Evolutionary conservation across 257 asterid species (phyloP).

Genomic region (Capsicum baccatum): DNA sequence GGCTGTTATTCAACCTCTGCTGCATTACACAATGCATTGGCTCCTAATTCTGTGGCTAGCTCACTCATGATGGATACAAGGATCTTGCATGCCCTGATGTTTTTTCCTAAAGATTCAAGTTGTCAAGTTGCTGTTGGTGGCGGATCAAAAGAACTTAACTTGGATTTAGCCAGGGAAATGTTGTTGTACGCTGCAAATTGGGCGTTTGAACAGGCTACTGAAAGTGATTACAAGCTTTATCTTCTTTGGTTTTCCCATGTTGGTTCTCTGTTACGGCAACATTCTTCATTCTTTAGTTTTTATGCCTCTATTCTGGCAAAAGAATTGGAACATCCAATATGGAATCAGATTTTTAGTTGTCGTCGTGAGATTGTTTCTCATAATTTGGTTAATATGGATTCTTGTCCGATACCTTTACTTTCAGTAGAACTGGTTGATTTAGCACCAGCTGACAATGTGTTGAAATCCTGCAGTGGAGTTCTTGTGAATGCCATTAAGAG

Average conservation of each 20-base stretch:
- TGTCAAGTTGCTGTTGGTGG: slow-evolving; percentile 36
- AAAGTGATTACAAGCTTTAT: slow-evolving; percentile 70
- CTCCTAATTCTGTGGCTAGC: slow-evolving; percentile 41
- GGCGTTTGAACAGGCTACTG: slow-evolving; percentile 85
- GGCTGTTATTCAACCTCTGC: slow-evolving; percentile 46
- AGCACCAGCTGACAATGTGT: slow-evolving; percentile 45
- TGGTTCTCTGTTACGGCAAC: slow-evolving; percentile 58
- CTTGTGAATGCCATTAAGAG: slow-evolving; percentile 57
- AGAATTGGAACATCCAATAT: slow-evolving; percentile 72
- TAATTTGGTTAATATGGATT: slow-evolving; percentile 36
- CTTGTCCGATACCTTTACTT: slow-evolving; percentile 55
- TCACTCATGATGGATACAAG: slow-evolving; percentile 57
- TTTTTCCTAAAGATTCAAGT: slow-evolving; percentile 52
- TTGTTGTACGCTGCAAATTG: slow-evolving; percentile 83
- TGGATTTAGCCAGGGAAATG: slow-evolving; percentile 55
- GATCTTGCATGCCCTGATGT: slow-evolving; percentile 48
- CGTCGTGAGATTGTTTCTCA: slow-evolving; percentile 51
- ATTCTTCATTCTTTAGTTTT: slow-evolving; percentile 51
- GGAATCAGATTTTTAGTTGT: slow-evolving; percentile 59
- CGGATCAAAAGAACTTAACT: slow-evolving; percentile 43
- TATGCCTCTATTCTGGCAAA: slow-evolving; percentile 54
- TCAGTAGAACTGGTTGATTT: slow-evolving; percentile 53
- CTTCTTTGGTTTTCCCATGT: slow-evolving; percentile 77
- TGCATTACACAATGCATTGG: slow-evolving; percentile 42
- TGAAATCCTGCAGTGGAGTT: slow-evolving; percentile 43